Evolutionary conservation across 1,139 yeast species (phyloP).

Genomic region (Casaregolazyma suthepensis): DNA sequence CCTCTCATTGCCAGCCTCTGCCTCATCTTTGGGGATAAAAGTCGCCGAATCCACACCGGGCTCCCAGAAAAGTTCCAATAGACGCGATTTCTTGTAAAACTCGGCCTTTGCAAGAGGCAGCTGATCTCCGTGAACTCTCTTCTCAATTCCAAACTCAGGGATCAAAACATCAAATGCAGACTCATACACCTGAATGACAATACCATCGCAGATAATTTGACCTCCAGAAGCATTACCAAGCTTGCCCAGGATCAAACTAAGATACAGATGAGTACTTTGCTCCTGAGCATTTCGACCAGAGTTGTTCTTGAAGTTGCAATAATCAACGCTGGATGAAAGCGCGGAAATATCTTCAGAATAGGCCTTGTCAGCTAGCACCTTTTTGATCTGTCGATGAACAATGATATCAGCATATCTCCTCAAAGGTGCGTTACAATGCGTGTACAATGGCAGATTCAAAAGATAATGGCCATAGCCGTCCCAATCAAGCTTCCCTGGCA

Average conservation of each 20-base stretch:
- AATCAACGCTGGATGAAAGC: slow-evolving; percentile 76
- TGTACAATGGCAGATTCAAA: slow-evolving; percentile 75
- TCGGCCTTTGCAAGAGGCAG: slow-evolving; percentile 89
- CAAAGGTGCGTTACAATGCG: slow-evolving; percentile 91
- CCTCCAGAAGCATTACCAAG: slow-evolving; percentile 66
- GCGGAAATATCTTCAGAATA: slow-evolving; percentile 59
- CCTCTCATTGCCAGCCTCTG: slow-evolving; percentile 20
- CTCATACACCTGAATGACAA: slow-evolving; percentile 88
- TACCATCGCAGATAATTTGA: slow-evolving; percentile 77
- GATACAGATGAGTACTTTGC: slow-evolving; percentile 81
- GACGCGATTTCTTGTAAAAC: slow-evolving; percentile 62
- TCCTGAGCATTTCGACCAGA: slow-evolving; percentile 92
- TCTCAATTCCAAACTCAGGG: slow-evolving; percentile 95
- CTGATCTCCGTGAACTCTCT: slow-evolving; percentile 97
- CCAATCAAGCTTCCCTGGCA: slow-evolving; percentile 83
- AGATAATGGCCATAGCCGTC: slow-evolving; percentile 71
- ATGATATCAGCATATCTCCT: slow-evolving; percentile 88
- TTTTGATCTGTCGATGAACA: slow-evolving; percentile 86
- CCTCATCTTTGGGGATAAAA: slow-evolving; percentile 82
- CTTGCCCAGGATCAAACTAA: slow-evolving; percentile 79
- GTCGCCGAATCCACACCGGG: slow-evolving; percentile 87
- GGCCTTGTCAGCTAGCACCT: slow-evolving; percentile 41
- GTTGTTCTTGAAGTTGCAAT: slow-evolving; percentile 91
- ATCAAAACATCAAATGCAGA: slow-evolving; percentile 91
- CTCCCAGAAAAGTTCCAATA: slow-evolving; percentile 87